Evolutionary conservation across 805 yeast genomes (phyloP), one percentile per base, ranked within the genome.

Genomic region (Starmerella vaccinii): DNA sequence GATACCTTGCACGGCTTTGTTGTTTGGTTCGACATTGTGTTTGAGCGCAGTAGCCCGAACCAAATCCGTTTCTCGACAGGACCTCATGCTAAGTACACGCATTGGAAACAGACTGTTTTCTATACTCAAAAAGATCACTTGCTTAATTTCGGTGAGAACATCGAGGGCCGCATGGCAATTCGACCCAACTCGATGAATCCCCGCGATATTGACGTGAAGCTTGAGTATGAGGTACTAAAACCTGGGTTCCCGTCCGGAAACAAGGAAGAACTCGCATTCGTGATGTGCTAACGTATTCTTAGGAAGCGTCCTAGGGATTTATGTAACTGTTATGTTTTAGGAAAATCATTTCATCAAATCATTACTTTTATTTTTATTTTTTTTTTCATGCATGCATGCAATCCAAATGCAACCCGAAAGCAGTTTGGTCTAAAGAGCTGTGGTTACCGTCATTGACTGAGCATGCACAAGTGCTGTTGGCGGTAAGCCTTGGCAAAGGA

Each of bases 41-140:
- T 92, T 77, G 53, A 44, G 29, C 77, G 76, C 58, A 59, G 68
- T 51, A 65, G 63, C 50, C 45, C 45, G 16, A 65, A 67, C 54
- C 72, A 73, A 18, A 82, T 90, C 52, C 71, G 71, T 29, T 89
- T 92, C 65, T 82, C 92, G 19, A 94, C 99, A 13, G 97, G 97
- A 22, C 96, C 99, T 32, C 88, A 84, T 69, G 81, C 88, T 44
- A 78, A 80, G 59, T 88, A 89, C 74, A 92, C 98, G 15, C 99
- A 92, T 71, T 92, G 99, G 99, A 94, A 92, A 68, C 98, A 92
- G 71, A 84, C 96, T 18, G 94, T 92, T 1, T 88, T 94, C 70
- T 94, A 92, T 68, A 74, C 90, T 63, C 80, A 76, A 59, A 84
- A 86, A 61, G 95, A 85, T 26, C 68, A 90, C 57, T 84, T 80